Evolutionary conservation across 2,329 filamentous ascomycete species (phyloP), one percentile per base, ranked within the genome.

Genomic region (Emydomyces testavorans): DNA sequence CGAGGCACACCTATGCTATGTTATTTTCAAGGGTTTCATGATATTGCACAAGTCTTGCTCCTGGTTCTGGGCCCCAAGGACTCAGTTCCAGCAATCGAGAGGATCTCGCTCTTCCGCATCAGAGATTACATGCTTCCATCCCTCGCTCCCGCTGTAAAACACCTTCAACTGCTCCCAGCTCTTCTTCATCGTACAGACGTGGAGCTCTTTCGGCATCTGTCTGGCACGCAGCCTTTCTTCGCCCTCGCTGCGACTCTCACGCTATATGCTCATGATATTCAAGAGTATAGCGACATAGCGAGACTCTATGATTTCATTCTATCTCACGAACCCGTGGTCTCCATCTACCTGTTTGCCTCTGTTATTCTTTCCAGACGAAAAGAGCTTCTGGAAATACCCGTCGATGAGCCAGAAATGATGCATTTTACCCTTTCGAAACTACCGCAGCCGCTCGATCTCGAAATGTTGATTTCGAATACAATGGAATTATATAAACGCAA

Each of bases 1-100:
- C 82, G 93, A 46, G 77, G 77, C 28, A 76, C 93, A 58, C 87
- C 89, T 13, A 81, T 82, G 62, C 78, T 98, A 29, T 87, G 81
- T 71, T 98, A 98, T 69, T 98, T 98, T 65, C 92, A 98, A 70
- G 92, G 92, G 62, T 98, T 93, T 64, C 92, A 98, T 66, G 92
- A 98, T 69, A 96, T 98, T 60, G 92, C 86, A 57, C 93, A 98
- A 68, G 92, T 98, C 20, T 76, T 98, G 51, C 77, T 96, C 34
- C 76, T 98, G 11, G 89, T 95, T 8, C 74, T 98, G 3, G 82
- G 82, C 0, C 69, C 78, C 7, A 60, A 72, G 18, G 63, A 72
- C 46, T 81, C 85, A 13, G 71, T 75, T 15, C 65, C 72, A 5
- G 79, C 82, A 13, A 78, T 93, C 26, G 76, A 84, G 28, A 83